Percentiles rank a stretch among this genome's conserved stretches.
phyloP scores from a whole-genome alignment of 2,329 filamentous ascomycete species.

The Hypoxylon sp. region DNA sequence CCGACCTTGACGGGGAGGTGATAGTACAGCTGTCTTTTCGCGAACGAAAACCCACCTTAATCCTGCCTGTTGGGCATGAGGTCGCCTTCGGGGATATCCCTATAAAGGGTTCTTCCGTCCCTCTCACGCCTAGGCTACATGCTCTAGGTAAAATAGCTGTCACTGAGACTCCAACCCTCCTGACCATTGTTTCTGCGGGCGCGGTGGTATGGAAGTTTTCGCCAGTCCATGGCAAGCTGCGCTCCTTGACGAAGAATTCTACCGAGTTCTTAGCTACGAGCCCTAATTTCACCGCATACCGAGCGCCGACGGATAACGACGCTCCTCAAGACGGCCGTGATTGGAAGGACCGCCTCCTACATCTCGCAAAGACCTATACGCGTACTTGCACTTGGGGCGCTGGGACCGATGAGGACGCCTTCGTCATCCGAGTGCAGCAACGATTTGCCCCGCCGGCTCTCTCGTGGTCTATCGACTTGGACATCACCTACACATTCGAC shows the following conservation, averaged over 20 bases:
- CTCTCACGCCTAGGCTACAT: background rate
- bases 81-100: constrained; percentile 52
- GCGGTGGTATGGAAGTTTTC: constrained; percentile 51
- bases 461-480: constrained; percentile 70
- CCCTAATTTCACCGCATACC: constrained; percentile 65
- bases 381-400: constrained; percentile 52
- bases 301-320: constrained; percentile 77
- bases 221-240: constrained; percentile 47
- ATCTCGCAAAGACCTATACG: constrained; percentile 60
- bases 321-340: constrained; percentile 67
- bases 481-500: constrained; percentile 70
- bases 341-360: constrained; percentile 65
- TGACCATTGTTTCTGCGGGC: constrained; percentile 47
- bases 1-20: constrained; percentile 42
- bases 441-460: constrained; percentile 74
- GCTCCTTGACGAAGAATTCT: constrained; percentile 49
- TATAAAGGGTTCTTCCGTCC: constrained; percentile 28
- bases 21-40: constrained; percentile 51
- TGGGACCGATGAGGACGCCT: constrained; percentile 47
- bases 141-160: constrained; percentile 41
- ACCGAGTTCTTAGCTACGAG: constrained; percentile 46
- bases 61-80: constrained; percentile 50
- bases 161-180: constrained; percentile 45
- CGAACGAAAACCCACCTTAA: constrained; percentile 45
- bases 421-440: constrained; percentile 62